Evolutionary conservation across 306 rosid genomes (phyloP).

Genomic region (Dalbergia oliveri): DNA sequence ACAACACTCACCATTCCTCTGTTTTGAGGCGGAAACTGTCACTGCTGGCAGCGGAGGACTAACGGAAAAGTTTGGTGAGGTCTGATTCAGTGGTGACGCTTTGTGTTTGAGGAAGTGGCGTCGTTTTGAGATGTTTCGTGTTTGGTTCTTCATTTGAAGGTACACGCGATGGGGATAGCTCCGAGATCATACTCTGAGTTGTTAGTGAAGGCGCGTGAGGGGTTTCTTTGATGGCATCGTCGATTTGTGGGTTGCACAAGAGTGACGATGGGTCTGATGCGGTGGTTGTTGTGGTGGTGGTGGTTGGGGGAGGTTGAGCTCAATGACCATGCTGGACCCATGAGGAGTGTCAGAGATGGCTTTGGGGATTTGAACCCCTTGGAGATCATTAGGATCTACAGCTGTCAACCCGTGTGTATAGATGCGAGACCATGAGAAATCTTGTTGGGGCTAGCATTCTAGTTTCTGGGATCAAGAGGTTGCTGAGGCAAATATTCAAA

Average conservation of each 20-base stretch:
- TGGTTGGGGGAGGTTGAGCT: conserved; percentile 59
- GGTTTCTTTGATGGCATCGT: conserved; percentile 43
- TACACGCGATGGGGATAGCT: conserved; percentile 78
- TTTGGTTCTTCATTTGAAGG: conserved; percentile 47
- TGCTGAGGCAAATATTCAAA: too few species aligned
- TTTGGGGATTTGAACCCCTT: too few species aligned
- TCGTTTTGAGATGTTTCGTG: background rate
- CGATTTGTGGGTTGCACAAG: conserved; percentile 27
- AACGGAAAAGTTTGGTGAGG: too few species aligned
- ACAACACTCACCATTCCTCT: too few species aligned
- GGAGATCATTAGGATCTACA: too few species aligned
- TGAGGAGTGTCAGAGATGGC: conserved; percentile 5
- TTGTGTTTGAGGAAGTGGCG: background rate
- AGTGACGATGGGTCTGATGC: conserved; percentile 27
- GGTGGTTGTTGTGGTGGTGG: background rate
- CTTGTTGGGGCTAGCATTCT: too few species aligned
- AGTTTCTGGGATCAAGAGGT: too few species aligned
- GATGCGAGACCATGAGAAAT: too few species aligned
- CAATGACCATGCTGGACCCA: conserved; percentile 86
- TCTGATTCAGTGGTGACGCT: too few species aligned
- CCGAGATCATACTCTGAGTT: conserved; percentile 84
- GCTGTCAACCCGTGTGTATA: too few species aligned
- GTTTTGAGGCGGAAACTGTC: too few species aligned
- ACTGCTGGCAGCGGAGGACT: too few species aligned
- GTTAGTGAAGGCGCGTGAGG: conserved; percentile 54